Percentiles rank a stretch among this genome's conserved stretches.
phyloP scores from a whole-genome alignment of 2,329 filamentous ascomycete genomes.

The Dactylellina leptospora region DNA sequence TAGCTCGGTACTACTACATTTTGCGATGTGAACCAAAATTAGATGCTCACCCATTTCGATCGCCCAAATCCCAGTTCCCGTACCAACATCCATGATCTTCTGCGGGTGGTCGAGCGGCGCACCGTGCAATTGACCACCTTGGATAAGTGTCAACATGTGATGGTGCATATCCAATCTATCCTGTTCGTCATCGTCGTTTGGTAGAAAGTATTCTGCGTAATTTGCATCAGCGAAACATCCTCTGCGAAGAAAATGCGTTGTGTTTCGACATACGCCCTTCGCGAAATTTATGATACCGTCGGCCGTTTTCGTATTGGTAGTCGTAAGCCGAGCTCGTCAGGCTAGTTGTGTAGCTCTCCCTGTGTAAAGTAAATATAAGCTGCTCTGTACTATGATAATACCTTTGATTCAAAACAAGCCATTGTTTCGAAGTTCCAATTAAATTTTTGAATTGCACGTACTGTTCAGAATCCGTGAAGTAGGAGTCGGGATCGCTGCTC shows the following conservation, averaged over 20 bases:
- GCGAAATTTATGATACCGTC: constrained; percentile 64
- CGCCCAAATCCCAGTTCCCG: constrained; percentile 55
- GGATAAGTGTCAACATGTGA: constrained; percentile 68
- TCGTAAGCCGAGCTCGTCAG: constrained; percentile 63
- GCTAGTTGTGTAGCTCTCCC: constrained; percentile 57
- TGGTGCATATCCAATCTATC: constrained; percentile 84
- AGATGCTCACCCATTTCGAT: constrained; percentile 67
- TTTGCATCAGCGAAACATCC: neutral
- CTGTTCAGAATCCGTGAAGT: constrained; percentile 32
- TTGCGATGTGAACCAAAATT: too few species aligned
- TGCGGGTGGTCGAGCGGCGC: constrained; percentile 18
- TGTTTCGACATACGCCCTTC: constrained; percentile 60
- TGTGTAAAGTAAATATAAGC: too few species aligned
- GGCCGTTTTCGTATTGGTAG: constrained; percentile 64
- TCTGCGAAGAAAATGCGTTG: neutral
- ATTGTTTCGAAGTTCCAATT: too few species aligned
- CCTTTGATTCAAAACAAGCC: too few species aligned
- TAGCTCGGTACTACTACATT: too few species aligned
- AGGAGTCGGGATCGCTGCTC: constrained; percentile 37
- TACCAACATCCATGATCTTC: constrained; percentile 54
- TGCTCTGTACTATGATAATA: too few species aligned
- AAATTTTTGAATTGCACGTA: constrained; percentile 12
- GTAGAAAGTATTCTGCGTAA: constrained; percentile 46
- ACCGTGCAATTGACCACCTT: constrained; percentile 24
- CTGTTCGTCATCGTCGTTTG: constrained; percentile 67